These are phyloP conservation scores for Xylaria sp. DNA, from an alignment of 2,329 filamentous ascomycete genomes.

Conservation along the genomic window DNA sequence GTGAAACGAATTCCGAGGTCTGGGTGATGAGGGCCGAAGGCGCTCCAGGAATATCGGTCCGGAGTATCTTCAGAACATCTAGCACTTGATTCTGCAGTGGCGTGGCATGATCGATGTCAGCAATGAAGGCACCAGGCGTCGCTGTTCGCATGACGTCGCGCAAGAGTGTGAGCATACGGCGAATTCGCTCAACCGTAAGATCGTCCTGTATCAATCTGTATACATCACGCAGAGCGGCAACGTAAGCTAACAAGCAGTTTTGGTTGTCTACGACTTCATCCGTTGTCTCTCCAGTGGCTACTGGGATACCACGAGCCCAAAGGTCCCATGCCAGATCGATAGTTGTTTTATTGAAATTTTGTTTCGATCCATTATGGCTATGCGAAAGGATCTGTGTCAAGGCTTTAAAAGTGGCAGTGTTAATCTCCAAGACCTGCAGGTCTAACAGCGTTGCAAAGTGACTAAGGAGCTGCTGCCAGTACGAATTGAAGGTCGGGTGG, in stretches of 20 bases:
- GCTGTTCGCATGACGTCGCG: constrained; percentile 77
- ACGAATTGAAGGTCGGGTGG: constrained; percentile 72
- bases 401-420: constrained; percentile 76
- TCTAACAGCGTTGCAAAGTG: constrained; percentile 74
- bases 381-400: constrained; percentile 71
- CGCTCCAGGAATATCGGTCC: constrained; percentile 72
- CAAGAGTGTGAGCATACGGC: constrained; percentile 76
- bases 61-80: constrained; percentile 73
- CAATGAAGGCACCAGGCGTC: constrained; percentile 73
- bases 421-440: constrained; percentile 74
- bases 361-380: constrained; percentile 56
- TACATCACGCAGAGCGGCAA: constrained; percentile 78
- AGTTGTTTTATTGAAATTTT: constrained; percentile 61
- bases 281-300: constrained; percentile 54
- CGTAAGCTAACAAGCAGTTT: constrained; percentile 85
- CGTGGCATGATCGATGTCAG: constrained; percentile 78
- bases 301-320: constrained; percentile 75
- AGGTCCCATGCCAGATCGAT: constrained; percentile 74
- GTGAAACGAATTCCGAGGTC: constrained; percentile 75
- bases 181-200: constrained; percentile 70
- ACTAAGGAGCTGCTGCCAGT: constrained; percentile 80
- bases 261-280: constrained; percentile 74
- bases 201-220: constrained; percentile 77
- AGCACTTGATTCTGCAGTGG: constrained; percentile 77
- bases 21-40: constrained; percentile 75